These are phyloP conservation scores for Prunus armeniaca DNA, from an alignment of 306 rosid genomes.

Conservation along the genomic window DNA sequence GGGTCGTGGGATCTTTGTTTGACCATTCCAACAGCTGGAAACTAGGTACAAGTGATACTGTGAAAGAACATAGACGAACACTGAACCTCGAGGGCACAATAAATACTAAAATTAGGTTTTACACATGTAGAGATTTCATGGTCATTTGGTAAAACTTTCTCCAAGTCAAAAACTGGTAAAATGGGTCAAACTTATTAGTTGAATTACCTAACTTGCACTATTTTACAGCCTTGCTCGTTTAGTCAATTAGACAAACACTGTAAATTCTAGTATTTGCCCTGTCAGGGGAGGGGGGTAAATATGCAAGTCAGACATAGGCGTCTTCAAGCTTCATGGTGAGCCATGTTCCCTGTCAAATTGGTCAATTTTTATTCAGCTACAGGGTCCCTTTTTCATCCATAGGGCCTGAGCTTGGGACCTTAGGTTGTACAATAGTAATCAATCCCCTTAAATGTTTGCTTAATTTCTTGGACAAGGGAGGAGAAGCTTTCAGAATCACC, in stretches of 20 bases:
- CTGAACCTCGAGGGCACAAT: accelerated
- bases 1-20: no score
- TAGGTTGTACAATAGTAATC: neutral
- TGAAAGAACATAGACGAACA: accelerated
- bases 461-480: neutral
- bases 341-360: neutral
- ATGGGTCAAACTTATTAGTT: no score
- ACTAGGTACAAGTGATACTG: no score
- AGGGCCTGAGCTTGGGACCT: neutral
- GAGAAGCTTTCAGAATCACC: constrained; percentile 8
- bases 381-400: neutral
- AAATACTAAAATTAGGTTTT: no score
- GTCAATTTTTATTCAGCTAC: neutral
- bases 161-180: no score
- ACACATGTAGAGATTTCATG: no score
- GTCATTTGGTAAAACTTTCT: no score
- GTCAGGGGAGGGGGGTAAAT: neutral
- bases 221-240: no score
- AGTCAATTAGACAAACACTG: no score
- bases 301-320: neutral
- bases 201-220: no score
- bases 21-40: no score
- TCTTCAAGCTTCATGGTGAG: neutral
- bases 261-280: neutral
- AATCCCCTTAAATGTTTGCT: constrained; percentile 1